Base-by-base conservation (phyloP, 2,329 filamentous ascomycete species). In the Talaromyces pinophilus region DNA sequence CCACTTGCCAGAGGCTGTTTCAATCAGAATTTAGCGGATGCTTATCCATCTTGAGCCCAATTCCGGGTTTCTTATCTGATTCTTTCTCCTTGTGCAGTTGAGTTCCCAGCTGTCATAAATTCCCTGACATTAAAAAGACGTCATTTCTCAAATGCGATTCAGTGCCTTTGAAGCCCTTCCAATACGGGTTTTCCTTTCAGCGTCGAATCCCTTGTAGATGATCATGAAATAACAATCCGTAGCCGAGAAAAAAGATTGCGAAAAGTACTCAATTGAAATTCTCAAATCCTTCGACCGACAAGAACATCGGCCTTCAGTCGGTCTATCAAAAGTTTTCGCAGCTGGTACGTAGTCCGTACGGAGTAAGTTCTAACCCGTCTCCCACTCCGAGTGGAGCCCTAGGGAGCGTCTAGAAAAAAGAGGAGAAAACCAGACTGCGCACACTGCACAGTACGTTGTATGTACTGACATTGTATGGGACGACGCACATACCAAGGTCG, bases 401-500 rank as follows among this genome's bases (percentile, higher is more conserved):
- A 52, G 25, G 2, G 25, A 10, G 25, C 8, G 17, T 30, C 50
- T n/a, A 33, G 50, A 54, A 33, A 33, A 54, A 6, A 33, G 50
- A 54, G 50, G 25, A n/a, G 50, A 54, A 52, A 52, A 30, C 17
- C 50, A 33, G 15, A 54, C 25, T 50, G 19, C 22, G 46, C 46
- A 17, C 11, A 22, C 11, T 13, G 11, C 46, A 15, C 44, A 25
- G n/a, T 22, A 22, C 42, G 13, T 10, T 11, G 25, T 25, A 25
- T 25, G 44, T 22, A 46, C 2, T 11, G 44, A 15, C 28, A 25
- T 25, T 5, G 28, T 30, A 30, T 7, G 28, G 28, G 28, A 7
- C 28, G 50, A 33, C 50, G 50, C 50, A 54, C 50, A 54, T 57
- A 57, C 52, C 52, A 57, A 35, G 52, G 52, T n/a, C 22, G 52